Evolutionary conservation across 768 basidiomycete genomes (phyloP), one percentile per base, ranked within the genome.

Genomic region (Tulasnella sp.): DNA sequence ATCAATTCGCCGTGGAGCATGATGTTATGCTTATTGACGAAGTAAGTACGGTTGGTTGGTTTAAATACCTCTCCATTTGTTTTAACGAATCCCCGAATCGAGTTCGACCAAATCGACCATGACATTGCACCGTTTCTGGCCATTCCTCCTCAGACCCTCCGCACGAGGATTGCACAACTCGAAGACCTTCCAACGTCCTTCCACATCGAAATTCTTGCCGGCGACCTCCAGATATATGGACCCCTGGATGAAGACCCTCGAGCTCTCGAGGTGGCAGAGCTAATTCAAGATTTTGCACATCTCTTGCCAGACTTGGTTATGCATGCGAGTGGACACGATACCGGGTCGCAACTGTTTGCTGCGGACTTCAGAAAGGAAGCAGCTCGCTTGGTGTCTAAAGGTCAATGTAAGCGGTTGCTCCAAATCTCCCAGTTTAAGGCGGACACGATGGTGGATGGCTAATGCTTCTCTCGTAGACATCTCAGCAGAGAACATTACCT

Each of bases 21-120:
- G 81, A 86, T 45, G 85, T 89, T n/a, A 85, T 85, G 72, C 82
- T 88, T 7, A 84, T 85, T 7, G 88, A 88, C 79, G 88, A 88
- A 36, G 71, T 72, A 45, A 72, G 15, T 49, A 25, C 8, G 19
- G 5, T 19, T 17, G n/a, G 31, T 38, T 6, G 5, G 5, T 68
- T 68, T 3, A 5, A 9, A 34, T 68, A 17, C 64, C 25, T 69
- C 77, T 45, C 40, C 71, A 3, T 15, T n/a, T 31, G 67, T 29
- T 29, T 67, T 76, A 39, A 45, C 37, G 39, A 39, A 3, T 19
- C 49, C 6, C 49, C 17, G 6, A 19, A 7, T n/a, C n/a, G 17
- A 88, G 77, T 89, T 88, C 78, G 87, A 88, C 79, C 85, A 86
- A 73, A 88, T 89, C 74, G 78, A 82, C 76, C 80, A 77, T 22